Base-by-base conservation (phyloP, 192 early-diverging fungal species). In the Oehlia diaphana region DNA sequence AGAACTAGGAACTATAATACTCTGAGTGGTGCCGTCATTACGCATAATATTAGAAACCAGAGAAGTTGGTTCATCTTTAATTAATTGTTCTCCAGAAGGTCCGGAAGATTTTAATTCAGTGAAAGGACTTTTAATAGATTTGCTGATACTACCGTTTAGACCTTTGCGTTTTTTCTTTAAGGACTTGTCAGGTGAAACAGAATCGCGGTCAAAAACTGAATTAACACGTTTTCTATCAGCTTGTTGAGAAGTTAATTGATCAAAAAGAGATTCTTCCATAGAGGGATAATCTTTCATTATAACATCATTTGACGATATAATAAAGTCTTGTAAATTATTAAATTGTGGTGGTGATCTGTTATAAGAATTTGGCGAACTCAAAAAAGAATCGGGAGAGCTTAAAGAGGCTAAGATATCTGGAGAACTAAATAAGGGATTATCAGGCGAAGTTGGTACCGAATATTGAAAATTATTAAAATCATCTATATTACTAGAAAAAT, bases 141-240 rank as follows among this genome's bases (percentile, higher is more conserved):
- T 68, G 16, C 26, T 9, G 58, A 49, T 7, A 33, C 49, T 61
- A 5, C 31, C 9, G 19, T 23, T 44, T 35, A 3, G n/a, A 53
- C 49, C 3, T 71, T 53, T 70, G 9, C 63, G 23, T 44, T 67
- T 64, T 42, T 68, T 78, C 37, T 68, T 78, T 68, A 39, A 37
- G 5, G 53, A 35, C 39, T 58, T 62, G 39, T 58, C 68, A 3
- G 21, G 23, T 26, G 33, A 33, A 44, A 9, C n/a, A 47, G 37
- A n/a, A 13, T 37, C 37, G 68, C 26, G 26, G 3, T 67, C 64
- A 21, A 49, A 16, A n/a, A 6, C 44, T 33, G 35, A 33, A 42
- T 31, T 74, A 28, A 35, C 50, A 28, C 64, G 42, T 49, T 78
- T 78, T 19, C 50, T 78, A 39, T 78, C 76, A 31, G 31, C 7